These are phyloP conservation scores for Rutidosis leptorrhynchoides DNA, from an alignment of 129 eudicot genomes.

Conservation along the genomic window DNA sequence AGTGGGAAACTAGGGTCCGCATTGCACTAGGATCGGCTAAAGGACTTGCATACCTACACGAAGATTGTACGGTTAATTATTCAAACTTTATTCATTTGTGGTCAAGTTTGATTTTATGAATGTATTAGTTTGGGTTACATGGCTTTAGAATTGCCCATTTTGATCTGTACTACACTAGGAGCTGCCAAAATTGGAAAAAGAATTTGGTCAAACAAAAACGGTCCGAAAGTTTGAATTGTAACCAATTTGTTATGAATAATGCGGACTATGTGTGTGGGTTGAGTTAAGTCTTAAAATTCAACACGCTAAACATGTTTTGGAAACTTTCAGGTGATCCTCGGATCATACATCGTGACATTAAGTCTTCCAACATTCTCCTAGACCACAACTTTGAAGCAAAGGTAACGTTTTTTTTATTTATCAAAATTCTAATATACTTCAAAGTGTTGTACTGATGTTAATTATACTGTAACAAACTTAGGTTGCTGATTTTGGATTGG, in stretches of 20 bases:
- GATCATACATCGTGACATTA: constrained; percentile 90
- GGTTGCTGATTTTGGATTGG: constrained; percentile 97
- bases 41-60: constrained; percentile 86
- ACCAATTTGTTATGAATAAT: no score
- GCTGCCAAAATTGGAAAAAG: not conserved
- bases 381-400: constrained; percentile 78
- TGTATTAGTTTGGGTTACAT: not conserved
- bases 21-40: constrained; percentile 88
- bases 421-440: not conserved
- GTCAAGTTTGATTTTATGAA: not conserved
- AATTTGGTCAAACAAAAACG: not conserved
- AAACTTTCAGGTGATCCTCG: constrained; percentile 62
- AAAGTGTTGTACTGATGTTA: constrained; percentile 12
- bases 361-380: constrained; percentile 77
- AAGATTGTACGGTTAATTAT: constrained; percentile 53
- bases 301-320: not conserved
- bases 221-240: not conserved
- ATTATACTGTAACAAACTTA: constrained; percentile 22
- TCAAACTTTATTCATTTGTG: not conserved
- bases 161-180: not conserved
- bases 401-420: no score
- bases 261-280: constrained; percentile 1
- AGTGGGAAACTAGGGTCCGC: constrained; percentile 58
- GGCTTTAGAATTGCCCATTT: not conserved
- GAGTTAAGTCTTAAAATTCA: not conserved